Evolutionary conservation across 768 basidiomycete species (phyloP).

Genomic region (Mrakia frigida): DNA sequence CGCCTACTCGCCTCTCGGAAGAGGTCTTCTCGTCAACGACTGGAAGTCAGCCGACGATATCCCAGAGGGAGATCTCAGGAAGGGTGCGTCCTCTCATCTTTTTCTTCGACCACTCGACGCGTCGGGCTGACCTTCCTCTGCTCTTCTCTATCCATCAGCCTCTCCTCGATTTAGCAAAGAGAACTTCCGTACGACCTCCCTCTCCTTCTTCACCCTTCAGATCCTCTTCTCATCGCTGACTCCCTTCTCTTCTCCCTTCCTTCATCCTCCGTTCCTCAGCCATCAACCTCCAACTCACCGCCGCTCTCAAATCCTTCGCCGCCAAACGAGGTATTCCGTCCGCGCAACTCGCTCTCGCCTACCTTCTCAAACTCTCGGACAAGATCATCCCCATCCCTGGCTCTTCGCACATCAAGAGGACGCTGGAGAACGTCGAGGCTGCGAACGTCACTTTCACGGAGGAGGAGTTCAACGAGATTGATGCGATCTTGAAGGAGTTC

Average conservation of each 20-base stretch:
- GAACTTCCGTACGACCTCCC: slow-evolving; percentile 14
- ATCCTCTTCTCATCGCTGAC: slow-evolving; percentile 14
- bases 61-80: slow-evolving; percentile 49
- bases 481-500: slow-evolving; percentile 18
- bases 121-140: background rate
- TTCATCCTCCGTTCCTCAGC: background rate
- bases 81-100: slow-evolving; percentile 5
- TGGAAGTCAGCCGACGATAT: slow-evolving; percentile 43
- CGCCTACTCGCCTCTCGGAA: slow-evolving; percentile 53
- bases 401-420: background rate
- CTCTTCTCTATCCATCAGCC: slow-evolving; percentile 25
- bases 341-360: slow-evolving; percentile 53
- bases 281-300: slow-evolving; percentile 35
- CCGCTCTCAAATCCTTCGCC: slow-evolving; percentile 44
- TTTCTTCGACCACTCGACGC: background rate
- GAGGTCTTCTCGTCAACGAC: slow-evolving; percentile 44
- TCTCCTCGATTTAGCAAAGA: slow-evolving; percentile 25
- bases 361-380: slow-evolving; percentile 51
- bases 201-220: background rate
- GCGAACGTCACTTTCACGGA: slow-evolving; percentile 5
- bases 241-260: background rate
- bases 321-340: slow-evolving; percentile 49
- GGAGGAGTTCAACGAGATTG: slow-evolving; percentile 18
- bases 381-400: slow-evolving; percentile 53
- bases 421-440: slow-evolving; percentile 17